phyloP scores from a whole-genome alignment of 140 eudicot species.

The Cichorium intybus region DNA sequence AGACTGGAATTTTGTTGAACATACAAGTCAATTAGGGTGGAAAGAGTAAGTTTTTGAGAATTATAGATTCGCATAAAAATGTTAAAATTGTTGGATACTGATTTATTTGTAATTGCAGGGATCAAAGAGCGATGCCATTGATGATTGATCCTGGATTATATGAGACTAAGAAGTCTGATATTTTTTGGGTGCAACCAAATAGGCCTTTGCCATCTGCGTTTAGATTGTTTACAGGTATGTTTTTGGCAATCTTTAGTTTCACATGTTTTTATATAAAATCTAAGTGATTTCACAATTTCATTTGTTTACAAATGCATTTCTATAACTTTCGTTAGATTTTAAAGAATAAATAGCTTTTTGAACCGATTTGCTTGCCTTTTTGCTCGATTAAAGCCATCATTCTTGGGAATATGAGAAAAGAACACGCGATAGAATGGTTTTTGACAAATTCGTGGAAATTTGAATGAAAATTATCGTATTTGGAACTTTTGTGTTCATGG shows the following conservation, averaged over 20 bases:
- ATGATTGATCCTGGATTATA: slow-evolving; percentile 92
- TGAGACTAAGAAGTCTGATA: slow-evolving; percentile 59
- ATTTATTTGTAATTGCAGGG: slow-evolving; percentile 50
- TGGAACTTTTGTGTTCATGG: not conserved
- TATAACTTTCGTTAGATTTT: not conserved
- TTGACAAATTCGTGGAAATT: not conserved
- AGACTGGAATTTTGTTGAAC: slow-evolving; percentile 68
- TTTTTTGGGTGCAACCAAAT: slow-evolving; percentile 67
- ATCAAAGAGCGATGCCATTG: slow-evolving; percentile 80
- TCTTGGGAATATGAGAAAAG: not conserved
- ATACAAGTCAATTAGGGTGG: slow-evolving; percentile 69
- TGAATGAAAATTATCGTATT: not conserved
- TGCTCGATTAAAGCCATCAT: not conserved
- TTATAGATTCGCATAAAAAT: not conserved
- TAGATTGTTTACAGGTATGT: slow-evolving; percentile 84
- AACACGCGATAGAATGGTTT: not conserved
- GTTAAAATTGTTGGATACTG: not conserved
- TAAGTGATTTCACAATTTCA: not conserved
- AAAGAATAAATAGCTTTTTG: not conserved
- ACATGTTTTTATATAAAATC: not conserved
- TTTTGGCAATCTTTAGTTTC: not conserved
- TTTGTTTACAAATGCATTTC: not conserved
- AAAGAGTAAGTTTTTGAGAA: slow-evolving; percentile 50
- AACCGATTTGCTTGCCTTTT: no score
- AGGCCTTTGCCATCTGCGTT: slow-evolving; percentile 73